Percentiles rank a stretch among this genome's conserved stretches.
Evolutionary conservation across 164 flowering plant genomes (phyloP).

Genomic region (Amborella trichopoda): DNA sequence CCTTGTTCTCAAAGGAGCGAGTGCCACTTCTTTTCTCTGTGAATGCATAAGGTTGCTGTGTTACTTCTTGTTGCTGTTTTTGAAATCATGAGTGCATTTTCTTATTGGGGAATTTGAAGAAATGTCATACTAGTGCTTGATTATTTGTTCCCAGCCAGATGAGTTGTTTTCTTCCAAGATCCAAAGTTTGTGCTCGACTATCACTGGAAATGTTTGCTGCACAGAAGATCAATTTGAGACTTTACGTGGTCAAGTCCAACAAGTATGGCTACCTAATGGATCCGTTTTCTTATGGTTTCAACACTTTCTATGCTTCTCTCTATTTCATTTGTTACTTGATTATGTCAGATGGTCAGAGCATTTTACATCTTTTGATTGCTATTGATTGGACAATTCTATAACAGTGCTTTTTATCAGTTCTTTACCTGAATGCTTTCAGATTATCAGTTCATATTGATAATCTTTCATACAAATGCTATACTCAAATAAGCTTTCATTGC

Average conservation of each 20-base stretch:
- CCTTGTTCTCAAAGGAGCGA: too few species aligned
- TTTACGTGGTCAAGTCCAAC: slow-evolving; percentile 80
- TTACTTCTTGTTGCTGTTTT: neutral
- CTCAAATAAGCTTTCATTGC: too few species aligned
- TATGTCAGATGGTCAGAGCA: too few species aligned
- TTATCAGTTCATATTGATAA: too few species aligned
- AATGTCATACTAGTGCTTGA: neutral
- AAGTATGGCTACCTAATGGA: slow-evolving; percentile 34
- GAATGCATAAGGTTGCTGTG: neutral
- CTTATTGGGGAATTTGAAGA: neutral
- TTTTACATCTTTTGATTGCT: too few species aligned
- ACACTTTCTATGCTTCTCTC: too few species aligned
- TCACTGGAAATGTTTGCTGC: slow-evolving; percentile 90
- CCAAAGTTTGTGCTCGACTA: slow-evolving; percentile 93
- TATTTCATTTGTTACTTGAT: too few species aligned
- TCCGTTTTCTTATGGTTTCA: neutral
- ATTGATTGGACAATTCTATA: too few species aligned
- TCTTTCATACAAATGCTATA: too few species aligned
- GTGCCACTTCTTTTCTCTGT: neutral
- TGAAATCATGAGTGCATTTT: neutral
- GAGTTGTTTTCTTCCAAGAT: slow-evolving; percentile 70
- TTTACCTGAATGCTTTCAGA: too few species aligned
- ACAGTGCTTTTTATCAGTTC: too few species aligned
- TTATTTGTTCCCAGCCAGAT: slow-evolving; percentile 68
- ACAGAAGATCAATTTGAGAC: slow-evolving; percentile 80